Evolutionary conservation across 352 stramenopile species (phyloP), one percentile per base, ranked within the genome.

Genomic region (Pythium scleroteichum): DNA sequence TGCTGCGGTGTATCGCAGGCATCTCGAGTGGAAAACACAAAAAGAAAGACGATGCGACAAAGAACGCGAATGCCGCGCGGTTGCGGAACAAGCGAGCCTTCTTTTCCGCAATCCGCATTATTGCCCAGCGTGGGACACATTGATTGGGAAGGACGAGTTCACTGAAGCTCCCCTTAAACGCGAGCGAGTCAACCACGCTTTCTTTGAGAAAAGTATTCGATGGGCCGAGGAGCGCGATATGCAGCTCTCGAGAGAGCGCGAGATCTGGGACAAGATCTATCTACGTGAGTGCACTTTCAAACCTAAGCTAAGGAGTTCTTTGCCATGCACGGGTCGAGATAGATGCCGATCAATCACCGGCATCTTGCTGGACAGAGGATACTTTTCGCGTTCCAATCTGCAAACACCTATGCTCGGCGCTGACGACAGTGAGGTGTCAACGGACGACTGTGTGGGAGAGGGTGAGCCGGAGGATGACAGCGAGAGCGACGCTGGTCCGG

Each of bases 51-150:
- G 64, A 42, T 58, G 40, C 29, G 16, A 65, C 67, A 22, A 59
- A 35, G 23, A 78, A n/a, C 68, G 79, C 16, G 74, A 68, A 23
- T 54, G 73, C 24, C 60, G 64, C 4, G 66, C 79, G 23, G 67
- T 82, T n/a, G 61, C 72, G 22, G 52, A 81, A 27, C 48, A 52
- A 33, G 56, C 59, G 12, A 67, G 73, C 46, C 84, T 82, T 50
- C 82, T 67, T 32, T 92, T 92, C 59, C 65, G 67, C 22, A 92
- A 92, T 35, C 82, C 82, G 27, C 79, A 71, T 8, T 81, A 82
- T 41, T 50, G 69, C 6, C 52, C 66, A 12, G 79, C 72, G 4
- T 83, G 72, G 75, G 69, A 69, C 23, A 55, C 70, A 2, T 19
- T 73, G 4, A 33, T 20, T 39, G 22, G 6, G 2, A 35, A 5